Evolutionary conservation across 1,284 basidiomycete species (phyloP).

Genomic region (Thelephora terrestris): DNA sequence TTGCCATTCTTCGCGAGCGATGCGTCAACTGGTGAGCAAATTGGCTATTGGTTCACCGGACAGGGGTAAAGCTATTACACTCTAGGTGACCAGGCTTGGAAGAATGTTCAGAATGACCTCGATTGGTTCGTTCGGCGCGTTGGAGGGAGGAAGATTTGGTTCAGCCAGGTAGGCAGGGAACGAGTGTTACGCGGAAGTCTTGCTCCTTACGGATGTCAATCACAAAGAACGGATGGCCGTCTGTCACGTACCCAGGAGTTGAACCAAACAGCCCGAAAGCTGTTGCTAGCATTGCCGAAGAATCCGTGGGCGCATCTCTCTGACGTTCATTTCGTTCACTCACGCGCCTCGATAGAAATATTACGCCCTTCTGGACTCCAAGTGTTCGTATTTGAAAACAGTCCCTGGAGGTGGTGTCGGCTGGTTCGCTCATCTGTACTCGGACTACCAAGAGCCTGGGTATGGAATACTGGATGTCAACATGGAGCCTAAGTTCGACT

Average conservation of each 20-base stretch:
- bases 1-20: conserved; percentile 59
- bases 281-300: conserved; percentile 46
- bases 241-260: conserved; percentile 46
- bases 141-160: conserved; percentile 61
- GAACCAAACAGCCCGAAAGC: conserved; percentile 45
- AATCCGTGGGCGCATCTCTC: conserved; percentile 16
- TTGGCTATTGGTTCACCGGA: background rate
- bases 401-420: conserved; percentile 54
- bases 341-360: conserved; percentile 35
- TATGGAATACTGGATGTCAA: conserved; percentile 49
- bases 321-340: background rate
- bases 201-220: no score
- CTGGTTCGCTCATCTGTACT: conserved; percentile 75
- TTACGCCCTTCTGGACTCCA: conserved; percentile 50
- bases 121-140: conserved; percentile 54
- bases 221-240: conserved; percentile 64
- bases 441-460: conserved; percentile 53
- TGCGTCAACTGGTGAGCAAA: conserved; percentile 45
- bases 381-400: conserved; percentile 51
- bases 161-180: conserved; percentile 38
- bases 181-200: no score
- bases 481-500: conserved; percentile 44
- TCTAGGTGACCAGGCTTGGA: conserved; percentile 33
- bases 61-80: background rate
- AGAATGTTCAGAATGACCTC: conserved; percentile 44